These are phyloP conservation scores for Corchorus olitorius DNA, from an alignment of 345 rosid species.

Conservation along the genomic window DNA sequence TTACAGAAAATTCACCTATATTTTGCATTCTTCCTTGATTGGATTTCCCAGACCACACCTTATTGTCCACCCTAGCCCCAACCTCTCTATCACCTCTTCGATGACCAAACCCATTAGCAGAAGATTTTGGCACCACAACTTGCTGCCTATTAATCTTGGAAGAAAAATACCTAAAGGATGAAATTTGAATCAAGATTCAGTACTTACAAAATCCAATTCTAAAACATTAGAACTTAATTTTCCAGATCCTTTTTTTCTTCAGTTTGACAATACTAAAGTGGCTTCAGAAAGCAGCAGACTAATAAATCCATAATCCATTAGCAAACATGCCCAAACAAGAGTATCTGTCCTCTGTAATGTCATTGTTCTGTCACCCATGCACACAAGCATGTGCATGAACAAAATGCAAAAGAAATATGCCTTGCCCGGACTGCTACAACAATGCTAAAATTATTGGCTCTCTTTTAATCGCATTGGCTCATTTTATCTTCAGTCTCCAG, in stretches of 20 bases:
- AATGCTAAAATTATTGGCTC: background rate
- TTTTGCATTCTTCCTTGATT: slow-evolving; percentile 41
- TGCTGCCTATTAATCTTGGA: slow-evolving; percentile 53
- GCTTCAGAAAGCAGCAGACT: background rate
- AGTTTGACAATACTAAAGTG: too few species aligned
- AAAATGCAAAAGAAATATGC: background rate
- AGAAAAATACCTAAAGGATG: background rate
- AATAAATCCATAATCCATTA: background rate
- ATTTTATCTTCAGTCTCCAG: background rate
- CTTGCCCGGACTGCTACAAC: too few species aligned
- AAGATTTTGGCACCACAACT: slow-evolving; percentile 44
- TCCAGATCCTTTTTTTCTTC: too few species aligned
- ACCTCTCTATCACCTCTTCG: slow-evolving; percentile 64
- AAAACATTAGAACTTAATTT: background rate
- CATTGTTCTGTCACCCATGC: background rate
- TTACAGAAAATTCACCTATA: slow-evolving; percentile 43
- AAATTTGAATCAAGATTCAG: background rate
- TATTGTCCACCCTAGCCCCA: slow-evolving; percentile 51
- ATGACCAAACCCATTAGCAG: slow-evolving; percentile 67
- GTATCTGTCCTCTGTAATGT: background rate
- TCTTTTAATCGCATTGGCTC: background rate
- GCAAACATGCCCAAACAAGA: background rate
- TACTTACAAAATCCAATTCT: slow-evolving; percentile 1
- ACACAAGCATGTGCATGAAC: background rate
- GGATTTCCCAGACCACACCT: slow-evolving; percentile 56